A percentile compares a stretch with the other conserved stretches of the same genome.
phyloP scores from a whole-genome alignment of 2,329 filamentous ascomycete genomes.

The Elsinoe ampelina region DNA sequence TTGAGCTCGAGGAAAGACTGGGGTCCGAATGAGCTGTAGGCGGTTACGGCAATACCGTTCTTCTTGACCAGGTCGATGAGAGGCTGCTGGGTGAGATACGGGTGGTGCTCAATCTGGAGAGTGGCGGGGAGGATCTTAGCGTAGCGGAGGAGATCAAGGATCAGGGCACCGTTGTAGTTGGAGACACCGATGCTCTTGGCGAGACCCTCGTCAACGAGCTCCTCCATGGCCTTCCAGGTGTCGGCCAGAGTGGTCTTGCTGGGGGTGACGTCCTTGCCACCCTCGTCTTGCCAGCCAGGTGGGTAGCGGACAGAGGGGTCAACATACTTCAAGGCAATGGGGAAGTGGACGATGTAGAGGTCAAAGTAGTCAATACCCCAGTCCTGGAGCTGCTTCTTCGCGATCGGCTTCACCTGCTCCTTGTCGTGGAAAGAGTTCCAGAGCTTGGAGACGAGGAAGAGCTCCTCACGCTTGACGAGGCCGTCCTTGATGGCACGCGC shows the following conservation, averaged over 20 bases:
- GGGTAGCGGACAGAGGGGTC: constrained; percentile 72
- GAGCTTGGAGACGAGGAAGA: constrained; percentile 88
- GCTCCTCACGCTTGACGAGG: constrained; percentile 71
- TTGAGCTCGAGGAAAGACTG: constrained; percentile 69
- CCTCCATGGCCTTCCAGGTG: constrained; percentile 76
- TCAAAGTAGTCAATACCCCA: constrained; percentile 87
- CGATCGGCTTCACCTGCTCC: constrained; percentile 66
- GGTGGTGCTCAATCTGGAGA: constrained; percentile 85
- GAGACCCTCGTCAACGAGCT: constrained; percentile 58
- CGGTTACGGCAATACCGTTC: constrained; percentile 65
- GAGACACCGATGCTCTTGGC: constrained; percentile 67
- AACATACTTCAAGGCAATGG: constrained; percentile 75
- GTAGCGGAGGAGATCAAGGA: constrained; percentile 73
- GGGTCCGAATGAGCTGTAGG: constrained; percentile 77
- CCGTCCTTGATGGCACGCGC: constrained; percentile 72
- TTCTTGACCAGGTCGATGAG: constrained; percentile 60
- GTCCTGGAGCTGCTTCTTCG: constrained; percentile 66
- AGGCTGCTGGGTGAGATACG: constrained; percentile 68
- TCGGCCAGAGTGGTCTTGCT: constrained; percentile 66
- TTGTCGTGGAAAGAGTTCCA: constrained; percentile 87
- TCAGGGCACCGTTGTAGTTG: constrained; percentile 70
- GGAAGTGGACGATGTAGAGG: constrained; percentile 84
- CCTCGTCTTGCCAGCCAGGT: constrained; percentile 62
- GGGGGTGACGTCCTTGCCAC: constrained; percentile 48
- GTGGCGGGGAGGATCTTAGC: constrained; percentile 64